These are phyloP conservation scores for Tubosaeta sp. DNA, from an alignment of 768 basidiomycete genomes.

Conservation along the genomic window DNA sequence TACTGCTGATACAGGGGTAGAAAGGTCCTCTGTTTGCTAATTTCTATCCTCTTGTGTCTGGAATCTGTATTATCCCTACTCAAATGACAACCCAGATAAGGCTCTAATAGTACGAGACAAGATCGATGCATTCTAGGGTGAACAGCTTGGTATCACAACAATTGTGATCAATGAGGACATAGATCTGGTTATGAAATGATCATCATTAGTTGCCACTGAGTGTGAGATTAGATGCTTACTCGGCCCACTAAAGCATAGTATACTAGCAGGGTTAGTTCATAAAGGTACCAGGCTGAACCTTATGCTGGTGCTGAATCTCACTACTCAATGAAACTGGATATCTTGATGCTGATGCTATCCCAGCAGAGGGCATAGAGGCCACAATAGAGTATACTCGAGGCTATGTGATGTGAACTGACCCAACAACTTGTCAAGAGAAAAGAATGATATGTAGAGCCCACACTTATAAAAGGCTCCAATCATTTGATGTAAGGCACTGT, in stretches of 20 bases:
- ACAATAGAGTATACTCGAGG: too few species aligned
- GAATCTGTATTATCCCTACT: not conserved
- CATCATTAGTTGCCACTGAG: too few species aligned
- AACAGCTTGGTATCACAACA: too few species aligned
- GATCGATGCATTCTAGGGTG: too few species aligned
- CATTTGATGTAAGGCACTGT: not conserved
- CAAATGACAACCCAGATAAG: not conserved
- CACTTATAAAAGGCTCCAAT: not conserved
- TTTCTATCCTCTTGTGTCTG: not conserved
- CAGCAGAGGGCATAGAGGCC: conserved; percentile 6
- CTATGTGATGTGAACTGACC: not conserved
- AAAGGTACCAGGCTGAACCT: conserved; percentile 36
- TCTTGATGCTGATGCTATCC: conserved; percentile 30
- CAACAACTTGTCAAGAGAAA: not conserved
- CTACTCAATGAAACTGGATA: conserved; percentile 33
- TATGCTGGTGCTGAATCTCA: conserved; percentile 18
- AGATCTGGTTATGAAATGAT: too few species aligned
- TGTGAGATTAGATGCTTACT: too few species aligned
- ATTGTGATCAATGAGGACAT: too few species aligned
- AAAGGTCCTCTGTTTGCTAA: not conserved
- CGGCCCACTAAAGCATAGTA: too few species aligned
- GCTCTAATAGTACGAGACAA: too few species aligned
- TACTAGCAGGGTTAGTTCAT: too few species aligned
- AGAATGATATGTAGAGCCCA: not conserved
- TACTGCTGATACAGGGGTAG: not conserved